Evolutionary conservation across 2,329 filamentous ascomycete species (phyloP), one percentile per base, ranked within the genome.

Genomic region (Colletotrichum orbiculare): DNA sequence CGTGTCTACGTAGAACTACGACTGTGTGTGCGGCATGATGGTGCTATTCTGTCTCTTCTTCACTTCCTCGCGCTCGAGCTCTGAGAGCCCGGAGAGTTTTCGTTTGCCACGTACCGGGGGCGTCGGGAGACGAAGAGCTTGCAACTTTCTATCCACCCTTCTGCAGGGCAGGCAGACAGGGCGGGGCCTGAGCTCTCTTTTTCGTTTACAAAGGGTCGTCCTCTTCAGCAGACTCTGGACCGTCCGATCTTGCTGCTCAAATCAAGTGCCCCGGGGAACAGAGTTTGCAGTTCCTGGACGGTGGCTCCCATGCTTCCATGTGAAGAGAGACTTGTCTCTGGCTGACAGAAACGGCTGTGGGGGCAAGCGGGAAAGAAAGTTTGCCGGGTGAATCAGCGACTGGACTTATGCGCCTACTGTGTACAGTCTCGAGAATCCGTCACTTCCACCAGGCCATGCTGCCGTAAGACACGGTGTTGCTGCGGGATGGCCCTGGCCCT

Each of bases 291-390:
- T 65, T 62, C 62, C 58, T 62, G 58, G 53, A 55, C 52, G 38
- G 41, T 48, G 57, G 8, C 58, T 65, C 60, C 62, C 62, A 62
- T 65, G 8, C 58, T 65, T 54, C 62, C 62, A 62, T 62, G 58
- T 62, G 62, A 65, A 65, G 52, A 57, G 47, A 54, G 25, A 48
- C 15, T 46, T 65, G 52, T 62, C 55, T 62, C 47, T 43, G 58
- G 56, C 58, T 53, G 57, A 65, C 57, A 65, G 57, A 65, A 62
- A 62, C 52, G 62, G 62, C 42, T 57, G 47, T 65, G 62, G 62
- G 57, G 42, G 52, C 33, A 62, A 13, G 52, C 47, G 42, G 42
- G 12, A 53, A 62, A 57, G 39, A 65, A 38, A 65, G 58, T 65
- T 65, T 65, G 58, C 62, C 35, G 37, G 58, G 41, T 65, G 58